A percentile compares a stretch with the other conserved stretches of the same genome.
phyloP scores from a whole-genome alignment of 169 alveolate species.

The Condylostoma magnum region DNA sequence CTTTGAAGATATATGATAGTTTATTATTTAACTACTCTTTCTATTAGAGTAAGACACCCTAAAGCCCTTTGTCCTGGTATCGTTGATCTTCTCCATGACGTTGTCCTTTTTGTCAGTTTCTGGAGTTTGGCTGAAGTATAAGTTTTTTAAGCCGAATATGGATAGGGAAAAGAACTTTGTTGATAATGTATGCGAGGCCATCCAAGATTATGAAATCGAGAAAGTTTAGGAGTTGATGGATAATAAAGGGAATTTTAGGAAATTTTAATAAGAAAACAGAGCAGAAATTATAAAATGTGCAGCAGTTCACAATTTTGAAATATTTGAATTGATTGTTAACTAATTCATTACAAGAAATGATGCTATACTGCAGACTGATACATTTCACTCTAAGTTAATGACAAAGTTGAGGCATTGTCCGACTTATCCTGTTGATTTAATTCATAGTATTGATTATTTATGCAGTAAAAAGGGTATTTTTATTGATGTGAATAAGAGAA shows the following conservation, averaged over 20 bases:
- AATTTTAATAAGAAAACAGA: conserved; percentile 1
- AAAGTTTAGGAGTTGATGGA: neutral
- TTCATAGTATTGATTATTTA: neutral
- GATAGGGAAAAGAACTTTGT: neutral
- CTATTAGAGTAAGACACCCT: neutral
- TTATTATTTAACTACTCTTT: neutral
- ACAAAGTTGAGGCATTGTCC: neutral
- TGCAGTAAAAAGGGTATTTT: neutral
- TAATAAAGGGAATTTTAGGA: neutral
- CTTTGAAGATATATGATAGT: neutral
- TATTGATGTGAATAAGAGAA: conserved; percentile 9
- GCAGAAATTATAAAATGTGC: conserved; percentile 12
- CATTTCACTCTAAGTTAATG: neutral
- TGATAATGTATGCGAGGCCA: neutral
- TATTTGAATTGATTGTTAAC: neutral
- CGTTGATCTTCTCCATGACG: neutral
- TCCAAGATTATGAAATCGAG: neutral
- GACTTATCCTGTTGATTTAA: neutral
- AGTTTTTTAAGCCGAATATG: neutral
- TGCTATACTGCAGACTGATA: conserved; percentile 14
- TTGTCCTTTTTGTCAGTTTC: neutral
- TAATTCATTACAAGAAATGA: neutral
- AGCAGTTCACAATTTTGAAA: neutral
- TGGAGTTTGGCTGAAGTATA: neutral
- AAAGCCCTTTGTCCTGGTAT: neutral